Percentiles rank a stretch among this genome's conserved stretches.
Evolutionary conservation across 345 rosid species (phyloP).

Genomic region (Populus euphratica): DNA sequence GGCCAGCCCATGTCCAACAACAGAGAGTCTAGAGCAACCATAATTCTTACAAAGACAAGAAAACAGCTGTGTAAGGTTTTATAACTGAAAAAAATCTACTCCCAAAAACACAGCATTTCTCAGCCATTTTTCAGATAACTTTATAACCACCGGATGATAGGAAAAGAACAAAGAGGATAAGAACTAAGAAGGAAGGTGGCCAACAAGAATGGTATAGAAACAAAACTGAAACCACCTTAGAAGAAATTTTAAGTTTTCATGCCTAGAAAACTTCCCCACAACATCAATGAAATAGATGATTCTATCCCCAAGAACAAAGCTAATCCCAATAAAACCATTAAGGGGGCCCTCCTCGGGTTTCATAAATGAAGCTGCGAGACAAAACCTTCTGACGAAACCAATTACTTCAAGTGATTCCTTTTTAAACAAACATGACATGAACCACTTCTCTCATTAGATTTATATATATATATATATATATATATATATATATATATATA

Average conservation of each 20-base stretch:
- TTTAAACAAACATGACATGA: background rate
- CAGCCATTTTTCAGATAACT: background rate
- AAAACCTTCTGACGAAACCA: background rate
- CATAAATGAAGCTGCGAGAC: background rate
- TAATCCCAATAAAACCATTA: background rate
- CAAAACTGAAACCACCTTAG: background rate
- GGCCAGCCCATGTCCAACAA: background rate
- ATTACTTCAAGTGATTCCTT: background rate
- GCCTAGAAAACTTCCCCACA: background rate
- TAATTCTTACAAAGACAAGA: background rate
- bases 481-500: no score
- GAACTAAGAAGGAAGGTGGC: background rate
- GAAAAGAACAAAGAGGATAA: background rate
- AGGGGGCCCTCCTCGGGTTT: no score
- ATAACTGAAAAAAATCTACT: background rate
- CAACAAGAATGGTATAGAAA: background rate
- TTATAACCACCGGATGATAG: conserved; percentile 2
- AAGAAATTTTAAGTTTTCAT: background rate
- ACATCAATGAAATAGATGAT: background rate
- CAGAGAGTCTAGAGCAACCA: background rate
- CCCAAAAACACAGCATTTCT: background rate
- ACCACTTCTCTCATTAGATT: background rate
- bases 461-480: no score
- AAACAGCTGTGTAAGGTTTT: background rate
- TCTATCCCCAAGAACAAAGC: background rate